Evolutionary conservation across 768 basidiomycete genomes (phyloP).

Genomic region (Leccinum aurantiacum): DNA sequence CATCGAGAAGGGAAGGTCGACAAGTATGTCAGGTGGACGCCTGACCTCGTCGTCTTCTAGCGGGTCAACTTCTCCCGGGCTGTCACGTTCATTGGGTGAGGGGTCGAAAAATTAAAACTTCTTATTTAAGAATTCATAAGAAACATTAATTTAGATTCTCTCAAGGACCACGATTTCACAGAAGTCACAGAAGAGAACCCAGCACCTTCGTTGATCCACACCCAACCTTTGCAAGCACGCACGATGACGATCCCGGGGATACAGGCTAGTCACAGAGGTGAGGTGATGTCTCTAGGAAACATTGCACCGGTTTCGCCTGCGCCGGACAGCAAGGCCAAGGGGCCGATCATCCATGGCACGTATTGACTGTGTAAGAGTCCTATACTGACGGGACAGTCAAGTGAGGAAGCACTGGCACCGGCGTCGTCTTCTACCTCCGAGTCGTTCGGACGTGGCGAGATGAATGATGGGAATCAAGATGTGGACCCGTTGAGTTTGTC

Average conservation of each 20-base stretch:
- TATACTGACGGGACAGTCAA: constrained; percentile 29
- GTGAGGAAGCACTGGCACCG: constrained; percentile 13
- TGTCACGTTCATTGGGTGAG: constrained; percentile 38
- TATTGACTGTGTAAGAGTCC: constrained; percentile 76
- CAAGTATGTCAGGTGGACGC: constrained; percentile 27
- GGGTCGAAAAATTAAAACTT: constrained; percentile 1
- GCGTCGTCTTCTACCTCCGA: constrained; percentile 1
- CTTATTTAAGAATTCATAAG: no score
- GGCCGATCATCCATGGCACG: constrained; percentile 62
- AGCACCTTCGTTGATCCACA: constrained; percentile 56
- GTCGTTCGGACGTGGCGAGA: constrained; percentile 13
- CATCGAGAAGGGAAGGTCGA: constrained; percentile 26
- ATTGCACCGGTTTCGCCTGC: constrained; percentile 49
- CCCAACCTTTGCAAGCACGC: constrained; percentile 70
- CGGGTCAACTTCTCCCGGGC: constrained; percentile 25
- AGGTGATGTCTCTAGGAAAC: constrained; percentile 84
- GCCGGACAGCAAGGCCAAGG: constrained; percentile 34
- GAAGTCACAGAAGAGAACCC: constrained; percentile 30
- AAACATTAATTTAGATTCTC: constrained; percentile 14
- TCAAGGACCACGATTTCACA: constrained; percentile 34
- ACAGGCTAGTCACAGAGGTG: constrained; percentile 77
- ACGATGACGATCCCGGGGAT: constrained; percentile 89
- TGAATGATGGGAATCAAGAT: constrained; percentile 28
- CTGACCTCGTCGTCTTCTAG: constrained; percentile 25
- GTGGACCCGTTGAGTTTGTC: constrained; percentile 31